Evolutionary conservation across 306 rosid genomes (phyloP).

Genomic region (Canavalia ensiformis): DNA sequence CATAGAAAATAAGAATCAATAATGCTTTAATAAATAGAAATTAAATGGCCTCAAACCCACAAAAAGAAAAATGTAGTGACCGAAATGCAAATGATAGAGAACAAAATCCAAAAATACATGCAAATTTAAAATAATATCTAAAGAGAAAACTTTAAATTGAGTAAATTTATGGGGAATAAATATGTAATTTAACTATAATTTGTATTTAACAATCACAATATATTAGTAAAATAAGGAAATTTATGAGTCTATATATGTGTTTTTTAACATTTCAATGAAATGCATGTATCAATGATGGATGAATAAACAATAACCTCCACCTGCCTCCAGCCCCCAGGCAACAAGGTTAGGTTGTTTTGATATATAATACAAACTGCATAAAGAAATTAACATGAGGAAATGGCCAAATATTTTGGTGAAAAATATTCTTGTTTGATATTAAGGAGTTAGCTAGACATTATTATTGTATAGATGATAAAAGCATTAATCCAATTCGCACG

Average conservation of each 20-base stretch:
- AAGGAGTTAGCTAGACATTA: slow-evolving; percentile 1
- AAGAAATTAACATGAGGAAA: slow-evolving; percentile 25
- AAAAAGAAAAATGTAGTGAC: background rate
- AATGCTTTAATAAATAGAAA: background rate
- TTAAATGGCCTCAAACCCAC: background rate
- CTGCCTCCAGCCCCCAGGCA: slow-evolving; percentile 47
- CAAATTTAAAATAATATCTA: background rate
- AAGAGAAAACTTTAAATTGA: background rate
- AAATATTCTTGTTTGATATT: background rate
- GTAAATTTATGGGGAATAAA: background rate
- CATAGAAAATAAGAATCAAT: background rate
- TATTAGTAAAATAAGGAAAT: background rate
- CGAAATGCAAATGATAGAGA: background rate
- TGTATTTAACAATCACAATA: background rate
- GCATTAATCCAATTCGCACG: slow-evolving; percentile 5
- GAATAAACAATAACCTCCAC: slow-evolving; percentile 21
- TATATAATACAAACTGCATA: slow-evolving; percentile 21
- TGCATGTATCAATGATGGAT: background rate
- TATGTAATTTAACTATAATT: background rate
- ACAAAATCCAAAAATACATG: background rate
- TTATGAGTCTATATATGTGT: no score
- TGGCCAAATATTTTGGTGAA: slow-evolving; percentile 33
- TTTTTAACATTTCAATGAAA: background rate
- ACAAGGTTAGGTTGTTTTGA: slow-evolving; percentile 30
- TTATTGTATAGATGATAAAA: slow-evolving; percentile 5